phyloP scores from a whole-genome alignment of 345 rosid genomes.

The Populus simonii region DNA sequence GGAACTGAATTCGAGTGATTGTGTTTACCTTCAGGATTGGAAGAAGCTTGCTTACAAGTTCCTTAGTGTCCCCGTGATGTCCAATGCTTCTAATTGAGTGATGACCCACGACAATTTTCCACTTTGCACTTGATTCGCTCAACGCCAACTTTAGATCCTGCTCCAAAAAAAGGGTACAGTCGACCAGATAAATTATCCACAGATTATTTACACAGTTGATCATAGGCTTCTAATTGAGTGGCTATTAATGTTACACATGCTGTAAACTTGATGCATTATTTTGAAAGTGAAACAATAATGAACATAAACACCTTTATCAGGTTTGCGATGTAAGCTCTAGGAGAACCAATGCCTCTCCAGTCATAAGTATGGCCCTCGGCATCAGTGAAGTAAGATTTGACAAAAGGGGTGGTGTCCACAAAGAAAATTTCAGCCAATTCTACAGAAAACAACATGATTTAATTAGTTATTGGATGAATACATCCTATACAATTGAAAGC shows the following conservation, averaged over 20 bases:
- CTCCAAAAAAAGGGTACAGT: background rate
- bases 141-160: constrained; percentile 50
- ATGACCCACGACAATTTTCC: constrained; percentile 68
- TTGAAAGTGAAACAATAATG: background rate
- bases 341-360: constrained; percentile 44
- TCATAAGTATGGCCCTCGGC: constrained; percentile 44
- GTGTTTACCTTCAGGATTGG: constrained; percentile 46
- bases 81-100: constrained; percentile 60
- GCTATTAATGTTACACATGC: background rate
- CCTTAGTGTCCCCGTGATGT: constrained; percentile 51
- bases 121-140: constrained; percentile 42
- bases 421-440: constrained; percentile 54
- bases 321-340: constrained; percentile 31
- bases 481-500: background rate
- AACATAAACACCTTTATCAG: constrained; percentile 34
- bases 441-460: background rate
- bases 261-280: background rate
- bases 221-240: background rate
- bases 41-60: constrained; percentile 46
- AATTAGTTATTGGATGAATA: background rate
- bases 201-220: background rate
- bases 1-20: too few relatives aligned
- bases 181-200: background rate
- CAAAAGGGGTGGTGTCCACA: constrained; percentile 61
- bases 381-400: constrained; percentile 39